Evolutionary conservation across 495 filamentous ascomycete genomes (phyloP).

Genomic region (Trichocladium uniseriatum): DNA sequence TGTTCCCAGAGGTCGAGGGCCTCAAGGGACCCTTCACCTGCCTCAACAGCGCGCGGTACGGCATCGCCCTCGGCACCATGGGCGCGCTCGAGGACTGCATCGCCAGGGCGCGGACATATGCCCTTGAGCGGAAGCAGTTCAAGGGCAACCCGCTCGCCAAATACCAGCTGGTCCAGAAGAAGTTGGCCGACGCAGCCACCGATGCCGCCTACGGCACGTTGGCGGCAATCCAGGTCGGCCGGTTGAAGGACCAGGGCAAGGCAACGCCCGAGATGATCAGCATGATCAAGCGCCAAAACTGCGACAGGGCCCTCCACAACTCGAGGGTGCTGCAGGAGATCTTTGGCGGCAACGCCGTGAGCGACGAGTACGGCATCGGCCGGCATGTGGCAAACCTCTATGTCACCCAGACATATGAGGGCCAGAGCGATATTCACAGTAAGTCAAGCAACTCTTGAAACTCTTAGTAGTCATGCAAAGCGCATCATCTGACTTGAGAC

Average conservation of each 20-base stretch:
- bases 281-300: constrained; percentile 98
- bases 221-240: constrained; percentile 79
- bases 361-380: constrained; percentile 91
- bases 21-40: constrained; percentile 85
- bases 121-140: constrained; percentile 90
- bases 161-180: constrained; percentile 98
- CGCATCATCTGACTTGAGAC: constrained; percentile 6
- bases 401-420: constrained; percentile 96
- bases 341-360: constrained; percentile 94
- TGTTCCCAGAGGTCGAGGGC: constrained; percentile 88
- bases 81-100: constrained; percentile 92
- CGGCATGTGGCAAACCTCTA: constrained; percentile 94
- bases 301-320: constrained; percentile 77
- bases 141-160: constrained; percentile 91
- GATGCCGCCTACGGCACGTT: constrained; percentile 84
- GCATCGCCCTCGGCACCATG: constrained; percentile 89
- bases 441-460: constrained; percentile 29
- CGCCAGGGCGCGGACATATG: constrained; percentile 68
- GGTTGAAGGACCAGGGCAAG: constrained; percentile 86
- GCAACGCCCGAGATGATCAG: constrained; percentile 93
- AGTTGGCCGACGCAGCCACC: constrained; percentile 83
- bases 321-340: constrained; percentile 81
- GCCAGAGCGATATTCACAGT: constrained; percentile 94
- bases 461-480: background rate
- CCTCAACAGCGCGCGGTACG: constrained; percentile 83